These are phyloP conservation scores for Graphiopsis chlorocephala DNA, from an alignment of 2,329 filamentous ascomycete genomes.

Conservation along the genomic window DNA sequence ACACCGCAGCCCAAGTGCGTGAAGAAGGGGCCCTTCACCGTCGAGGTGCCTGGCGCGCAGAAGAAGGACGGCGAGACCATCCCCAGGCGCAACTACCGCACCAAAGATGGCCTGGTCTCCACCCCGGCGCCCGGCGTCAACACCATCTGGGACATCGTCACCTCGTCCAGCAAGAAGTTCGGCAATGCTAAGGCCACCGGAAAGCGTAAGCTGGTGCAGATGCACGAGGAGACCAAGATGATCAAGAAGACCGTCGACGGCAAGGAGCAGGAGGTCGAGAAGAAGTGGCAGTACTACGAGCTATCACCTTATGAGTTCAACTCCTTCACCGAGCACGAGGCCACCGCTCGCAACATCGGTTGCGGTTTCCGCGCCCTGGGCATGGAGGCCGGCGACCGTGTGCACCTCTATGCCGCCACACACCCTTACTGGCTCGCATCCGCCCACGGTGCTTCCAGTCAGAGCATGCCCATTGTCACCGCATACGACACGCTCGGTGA, in stretches of 20 bases:
- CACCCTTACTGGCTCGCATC: constrained; percentile 80
- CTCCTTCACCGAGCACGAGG: constrained; percentile 76
- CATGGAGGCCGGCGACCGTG: constrained; percentile 61
- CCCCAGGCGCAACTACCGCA: constrained; percentile 69
- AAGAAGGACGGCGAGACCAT: constrained; percentile 78
- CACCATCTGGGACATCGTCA: constrained; percentile 78
- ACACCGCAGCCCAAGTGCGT: constrained; percentile 46
- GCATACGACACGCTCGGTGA: constrained; percentile 91
- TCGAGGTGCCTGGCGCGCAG: constrained; percentile 67
- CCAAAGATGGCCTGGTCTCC: constrained; percentile 67
- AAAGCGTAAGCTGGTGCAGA: constrained; percentile 68
- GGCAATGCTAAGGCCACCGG: constrained; percentile 57
- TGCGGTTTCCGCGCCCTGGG: constrained; percentile 73
- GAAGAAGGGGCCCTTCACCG: constrained; percentile 70
- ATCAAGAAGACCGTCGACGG: constrained; percentile 85
- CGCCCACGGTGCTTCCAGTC: constrained; percentile 66
- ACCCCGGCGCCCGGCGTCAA: constrained; percentile 66
- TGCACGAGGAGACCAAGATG: constrained; percentile 83
- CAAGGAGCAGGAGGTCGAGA: constrained; percentile 74
- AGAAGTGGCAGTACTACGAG: constrained; percentile 90
- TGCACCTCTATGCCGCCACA: constrained; percentile 84
- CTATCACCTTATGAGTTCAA: constrained; percentile 73
- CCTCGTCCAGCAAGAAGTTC: constrained; percentile 60
- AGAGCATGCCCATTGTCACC: constrained; percentile 88
- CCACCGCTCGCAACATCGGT: constrained; percentile 66